phyloP scores from a whole-genome alignment of 2,329 filamentous ascomycete species.

The Fusarium mundagurra region DNA sequence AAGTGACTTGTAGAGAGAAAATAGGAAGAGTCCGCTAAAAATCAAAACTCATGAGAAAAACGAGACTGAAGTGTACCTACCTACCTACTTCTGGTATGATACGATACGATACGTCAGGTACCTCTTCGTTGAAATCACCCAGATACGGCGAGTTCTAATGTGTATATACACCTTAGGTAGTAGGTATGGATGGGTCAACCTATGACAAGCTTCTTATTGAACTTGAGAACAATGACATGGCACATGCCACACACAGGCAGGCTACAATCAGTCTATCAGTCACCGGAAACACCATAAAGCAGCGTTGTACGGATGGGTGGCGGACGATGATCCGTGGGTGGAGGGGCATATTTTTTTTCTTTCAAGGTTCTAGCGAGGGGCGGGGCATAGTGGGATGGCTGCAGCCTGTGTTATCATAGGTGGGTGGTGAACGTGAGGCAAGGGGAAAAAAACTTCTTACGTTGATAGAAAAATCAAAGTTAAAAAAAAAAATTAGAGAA shows the following conservation, averaged over 20 bases:
- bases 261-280: conserved; percentile 8
- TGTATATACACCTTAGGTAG: not conserved
- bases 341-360: conserved; percentile 19
- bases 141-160: conserved; percentile 10
- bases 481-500: not conserved
- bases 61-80: conserved; percentile 17
- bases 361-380: not conserved
- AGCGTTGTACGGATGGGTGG: conserved; percentile 23
- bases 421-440: not conserved
- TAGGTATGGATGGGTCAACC: not conserved
- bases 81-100: too few species aligned
- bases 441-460: not conserved
- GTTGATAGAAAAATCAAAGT: not conserved
- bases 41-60: not conserved
- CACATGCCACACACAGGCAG: not conserved
- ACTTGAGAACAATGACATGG: not conserved
- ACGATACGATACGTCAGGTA: conserved; percentile 11
- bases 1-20: not conserved
- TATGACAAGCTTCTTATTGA: not conserved
- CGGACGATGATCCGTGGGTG: conserved; percentile 22
- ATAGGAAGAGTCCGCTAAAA: not conserved
- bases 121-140: not conserved
- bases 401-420: not conserved
- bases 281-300: conserved; percentile 11
- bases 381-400: conserved; percentile 22